These are phyloP conservation scores for Clavispora carvajalis DNA, from an alignment of 805 yeast genomes.

Conservation along the genomic window DNA sequence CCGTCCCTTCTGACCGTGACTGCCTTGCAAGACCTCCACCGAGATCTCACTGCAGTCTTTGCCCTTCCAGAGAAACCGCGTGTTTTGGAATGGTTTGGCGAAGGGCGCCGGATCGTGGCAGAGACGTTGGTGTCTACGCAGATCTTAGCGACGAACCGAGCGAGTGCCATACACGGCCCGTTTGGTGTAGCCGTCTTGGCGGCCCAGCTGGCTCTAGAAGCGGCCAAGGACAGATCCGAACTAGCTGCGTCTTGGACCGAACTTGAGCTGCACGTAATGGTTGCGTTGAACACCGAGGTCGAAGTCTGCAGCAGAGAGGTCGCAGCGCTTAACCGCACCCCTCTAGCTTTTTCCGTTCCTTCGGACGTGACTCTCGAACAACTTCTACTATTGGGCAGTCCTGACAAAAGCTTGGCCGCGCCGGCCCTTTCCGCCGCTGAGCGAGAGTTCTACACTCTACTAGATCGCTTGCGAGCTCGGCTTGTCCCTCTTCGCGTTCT, in stretches of 20 bases:
- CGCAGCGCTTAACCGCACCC: not conserved
- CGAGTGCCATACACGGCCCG: not conserved
- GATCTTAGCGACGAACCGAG: not conserved
- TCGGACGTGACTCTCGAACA: not conserved
- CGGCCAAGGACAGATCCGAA: conserved; percentile 2
- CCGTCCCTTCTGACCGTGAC: not conserved
- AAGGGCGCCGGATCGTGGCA: not conserved
- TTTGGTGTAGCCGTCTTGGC: not conserved
- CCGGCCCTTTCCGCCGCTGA: conserved; percentile 6
- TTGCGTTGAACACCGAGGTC: conserved; percentile 2
- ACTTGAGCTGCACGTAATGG: conserved; percentile 4
- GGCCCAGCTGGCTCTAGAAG: not conserved
- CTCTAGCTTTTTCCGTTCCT: not conserved
- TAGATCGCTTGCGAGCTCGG: conserved; percentile 4
- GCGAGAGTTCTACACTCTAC: not conserved
- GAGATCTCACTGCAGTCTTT: conserved; percentile 2
- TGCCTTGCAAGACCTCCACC: not conserved
- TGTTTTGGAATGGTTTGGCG: conserved; percentile 1
- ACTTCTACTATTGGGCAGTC: not conserved
- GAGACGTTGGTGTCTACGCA: not conserved
- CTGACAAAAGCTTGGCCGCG: not conserved
- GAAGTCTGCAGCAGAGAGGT: not conserved
- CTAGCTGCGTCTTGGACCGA: conserved; percentile 7
- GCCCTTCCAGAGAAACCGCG: conserved; percentile 5
- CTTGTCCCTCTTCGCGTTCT: conserved; percentile 8